Percentiles rank a stretch among this genome's conserved stretches.
Evolutionary conservation across 352 stramenopile species (phyloP).

Genomic region (Phytophthora capsici): DNA sequence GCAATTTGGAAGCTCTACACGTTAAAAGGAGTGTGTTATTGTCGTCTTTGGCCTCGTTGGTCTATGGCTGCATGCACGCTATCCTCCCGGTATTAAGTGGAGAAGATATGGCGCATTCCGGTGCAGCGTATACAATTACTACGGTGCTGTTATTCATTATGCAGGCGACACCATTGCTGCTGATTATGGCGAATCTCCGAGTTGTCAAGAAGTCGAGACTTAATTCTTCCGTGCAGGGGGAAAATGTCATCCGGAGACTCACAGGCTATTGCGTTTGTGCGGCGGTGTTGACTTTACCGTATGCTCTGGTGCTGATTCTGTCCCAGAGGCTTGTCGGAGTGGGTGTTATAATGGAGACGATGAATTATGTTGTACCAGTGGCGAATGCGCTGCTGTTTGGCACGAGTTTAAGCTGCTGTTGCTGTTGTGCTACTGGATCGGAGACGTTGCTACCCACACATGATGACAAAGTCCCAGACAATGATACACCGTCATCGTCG

Average conservation of each 20-base stretch:
- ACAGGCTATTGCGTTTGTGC: constrained; percentile 64
- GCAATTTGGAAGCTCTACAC: constrained; percentile 61
- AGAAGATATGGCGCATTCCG: neutral
- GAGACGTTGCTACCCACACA: constrained; percentile 8
- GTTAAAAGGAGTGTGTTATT: constrained; percentile 53
- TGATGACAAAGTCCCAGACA: constrained; percentile 15
- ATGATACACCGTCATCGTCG: constrained; percentile 33
- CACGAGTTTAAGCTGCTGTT: constrained; percentile 65
- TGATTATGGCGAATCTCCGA: constrained; percentile 60
- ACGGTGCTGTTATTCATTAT: constrained; percentile 50
- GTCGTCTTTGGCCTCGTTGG: constrained; percentile 49
- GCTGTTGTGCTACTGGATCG: constrained; percentile 38
- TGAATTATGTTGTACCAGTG: constrained; percentile 66
- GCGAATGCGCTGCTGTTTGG: constrained; percentile 72
- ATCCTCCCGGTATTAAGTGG: constrained; percentile 37
- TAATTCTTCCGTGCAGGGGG: constrained; percentile 57
- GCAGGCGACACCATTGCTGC: constrained; percentile 47
- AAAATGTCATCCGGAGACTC: constrained; percentile 63
- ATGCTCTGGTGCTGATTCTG: constrained; percentile 46
- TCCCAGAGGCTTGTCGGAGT: constrained; percentile 33
- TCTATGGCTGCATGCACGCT: constrained; percentile 66
- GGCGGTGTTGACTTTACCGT: constrained; percentile 59
- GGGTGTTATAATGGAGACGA: constrained; percentile 54
- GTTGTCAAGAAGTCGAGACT: constrained; percentile 56
- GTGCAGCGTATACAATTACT: constrained; percentile 51